Base-by-base conservation (phyloP, 164 flowering plant species). In the Paratinospora sagittata region DNA sequence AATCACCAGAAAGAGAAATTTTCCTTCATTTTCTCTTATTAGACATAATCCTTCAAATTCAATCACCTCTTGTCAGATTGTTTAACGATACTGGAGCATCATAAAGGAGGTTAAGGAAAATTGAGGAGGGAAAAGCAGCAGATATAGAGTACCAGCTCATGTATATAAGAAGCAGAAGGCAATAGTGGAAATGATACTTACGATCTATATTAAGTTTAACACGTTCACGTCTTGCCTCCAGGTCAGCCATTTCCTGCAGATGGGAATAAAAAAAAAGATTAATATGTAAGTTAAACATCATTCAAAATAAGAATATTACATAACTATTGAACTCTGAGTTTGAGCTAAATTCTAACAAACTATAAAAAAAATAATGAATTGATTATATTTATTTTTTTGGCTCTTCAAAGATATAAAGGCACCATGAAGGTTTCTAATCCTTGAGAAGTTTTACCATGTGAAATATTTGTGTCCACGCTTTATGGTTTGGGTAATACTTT, bases 171-270 rank as follows among this genome's bases (percentile, higher is more conserved):
- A 52, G n/a, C 58, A 52, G 14, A 52, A 52, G 58, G 58, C 19
- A 52, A 3, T 66, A 72, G 14, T 33, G 58, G 9, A 65, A 81
- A 69, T 57, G 30, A 77, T 69, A 84, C 93, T 26, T 86, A 95
- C 98, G 83, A 62, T 90, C 94, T 84, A 91, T 90, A 84, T 91
- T 92, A 43, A 80, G 88, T 79, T 68, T 85, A 62, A 90, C 86
- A 67, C 77, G 89, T 79, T 92, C 97, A 72, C 99, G 91, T 83
- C 86, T 91, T 30, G 89, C 85, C 81, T 92, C 98, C 72, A 92
- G 76, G 60, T 88, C 90, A 69, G 79, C 80, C 84, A 91, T 81
- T 86, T 95, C 99, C 98, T 95, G 83, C 72, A 79, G 57, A 70
- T n/a, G 21, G 67, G 26, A 41, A 72, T 23, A 23, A 72, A 49